Evolutionary conservation across 805 yeast species (phyloP).

Genomic region (Pichia exigua): DNA sequence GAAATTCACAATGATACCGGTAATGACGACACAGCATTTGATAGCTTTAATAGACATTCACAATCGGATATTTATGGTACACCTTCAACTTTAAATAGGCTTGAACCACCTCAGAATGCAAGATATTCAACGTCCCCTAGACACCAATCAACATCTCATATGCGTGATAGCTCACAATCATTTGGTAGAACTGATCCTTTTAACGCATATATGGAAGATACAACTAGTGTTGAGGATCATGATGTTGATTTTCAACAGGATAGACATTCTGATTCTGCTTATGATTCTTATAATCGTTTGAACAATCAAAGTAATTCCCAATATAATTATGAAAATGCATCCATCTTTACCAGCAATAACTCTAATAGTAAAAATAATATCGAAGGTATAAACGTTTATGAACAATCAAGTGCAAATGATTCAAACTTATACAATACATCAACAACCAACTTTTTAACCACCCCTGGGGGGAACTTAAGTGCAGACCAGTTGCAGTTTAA

Average conservation of each 20-base stretch:
- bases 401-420: background rate
- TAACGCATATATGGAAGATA: background rate
- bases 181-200: conserved; percentile 1
- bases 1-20: background rate
- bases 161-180: conserved; percentile 2
- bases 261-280: background rate
- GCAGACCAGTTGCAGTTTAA: background rate
- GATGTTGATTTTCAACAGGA: background rate
- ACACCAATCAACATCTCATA: background rate
- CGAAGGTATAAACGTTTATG: conserved; percentile 1
- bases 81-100: background rate
- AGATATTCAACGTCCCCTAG: conserved; percentile 2
- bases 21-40: background rate
- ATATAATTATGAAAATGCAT: background rate
- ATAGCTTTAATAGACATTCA: background rate
- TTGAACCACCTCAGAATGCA: conserved; percentile 5
- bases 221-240: background rate
- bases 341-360: background rate
- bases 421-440: background rate
- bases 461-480: background rate
- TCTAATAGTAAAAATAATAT: background rate
- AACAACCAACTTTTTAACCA: conserved; percentile 1
- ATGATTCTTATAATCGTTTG: background rate
- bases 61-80: background rate
- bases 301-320: background rate